Base-by-base conservation (phyloP, 768 basidiomycete genomes). In the Rhodosporidiobolus odoratus region DNA sequence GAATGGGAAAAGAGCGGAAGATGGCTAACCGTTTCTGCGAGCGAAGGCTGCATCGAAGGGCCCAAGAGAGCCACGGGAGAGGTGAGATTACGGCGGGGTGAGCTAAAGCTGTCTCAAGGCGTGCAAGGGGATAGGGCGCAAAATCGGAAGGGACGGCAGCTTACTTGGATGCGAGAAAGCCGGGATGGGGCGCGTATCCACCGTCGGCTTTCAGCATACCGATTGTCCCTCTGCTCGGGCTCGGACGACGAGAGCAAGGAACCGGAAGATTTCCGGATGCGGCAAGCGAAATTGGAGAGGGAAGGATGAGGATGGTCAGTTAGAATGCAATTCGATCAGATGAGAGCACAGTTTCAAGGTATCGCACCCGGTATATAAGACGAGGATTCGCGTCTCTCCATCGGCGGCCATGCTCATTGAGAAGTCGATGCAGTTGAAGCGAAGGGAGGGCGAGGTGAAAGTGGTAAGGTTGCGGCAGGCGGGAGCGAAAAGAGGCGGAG, bases 371-470 rank as follows among this genome's bases (percentile, higher is more conserved):
- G 92, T 92, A 81, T 92, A 92, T 37, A 93, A 88, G 68, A 93
- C 83, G 62, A 92, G 86, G n/a, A 93, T 89, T 62, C 85, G 84
- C 17, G 89, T 86, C 76, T 92, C 90, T 70, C 89, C 86, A 76
- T 92, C 90, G 71, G 89, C 86, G 27, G 84, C 32, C 69, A 71
- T 70, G 34, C 12, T 37, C 37, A 23, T 17, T 23, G 35, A 50
- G 47, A 30, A 5, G 48, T n/a, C 27, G 30, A 27, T n/a, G 25
- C 30, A n/a, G 21, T 3, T 3, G 52, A 9, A 37, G 12, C 6
- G 21, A 15, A 35, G 16, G 32, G 38, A 38, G 1, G 9, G 23
- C 19, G 52, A 19, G 19, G 40, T 17, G 9, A 17, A 38, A 8
- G 38, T n/a, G n/a, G n/a, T n/a, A n/a, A 17, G 50, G 23, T 4